Percentiles rank a stretch among this genome's conserved stretches.
Evolutionary conservation across 2,329 filamentous ascomycete species (phyloP).

Genomic region (Arthrinium phaeospermum): DNA sequence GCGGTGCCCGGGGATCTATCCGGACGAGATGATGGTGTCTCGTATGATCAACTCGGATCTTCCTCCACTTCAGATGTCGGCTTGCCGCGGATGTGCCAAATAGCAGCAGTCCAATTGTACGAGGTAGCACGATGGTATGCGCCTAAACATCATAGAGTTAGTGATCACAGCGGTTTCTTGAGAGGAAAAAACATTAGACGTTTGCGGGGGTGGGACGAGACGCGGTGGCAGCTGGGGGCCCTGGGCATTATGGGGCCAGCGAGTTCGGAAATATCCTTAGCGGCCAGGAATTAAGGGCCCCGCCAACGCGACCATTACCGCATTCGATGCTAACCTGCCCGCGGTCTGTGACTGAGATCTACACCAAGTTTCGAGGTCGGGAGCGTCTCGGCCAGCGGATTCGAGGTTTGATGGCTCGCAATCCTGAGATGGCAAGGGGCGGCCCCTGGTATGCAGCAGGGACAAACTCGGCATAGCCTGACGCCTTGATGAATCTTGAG

Average conservation of each 20-base stretch:
- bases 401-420: neutral
- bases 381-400: neutral
- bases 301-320: constrained; percentile 4
- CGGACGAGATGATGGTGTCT: neutral
- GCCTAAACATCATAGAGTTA: constrained; percentile 5
- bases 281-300: neutral
- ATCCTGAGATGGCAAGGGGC: neutral
- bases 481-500: constrained; percentile 15
- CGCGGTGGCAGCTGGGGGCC: neutral
- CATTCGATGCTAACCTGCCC: constrained; percentile 4
- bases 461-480: neutral
- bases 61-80: neutral
- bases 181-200: neutral
- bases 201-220: constrained; percentile 10
- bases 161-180: neutral
- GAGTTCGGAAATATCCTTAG: constrained; percentile 14
- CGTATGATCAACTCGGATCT: neutral
- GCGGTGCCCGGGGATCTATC: neutral
- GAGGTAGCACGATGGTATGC: neutral
- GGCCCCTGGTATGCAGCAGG: neutral
- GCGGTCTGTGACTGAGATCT: neutral
- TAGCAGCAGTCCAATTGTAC: neutral
- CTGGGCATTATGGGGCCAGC: neutral
- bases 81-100: neutral
- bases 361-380: neutral